A percentile compares a stretch with the other conserved stretches of the same genome.
Conservation (phyloP, 2,329 filamentous ascomycete species). For the Aspergillus thermomutatus region DNA sequence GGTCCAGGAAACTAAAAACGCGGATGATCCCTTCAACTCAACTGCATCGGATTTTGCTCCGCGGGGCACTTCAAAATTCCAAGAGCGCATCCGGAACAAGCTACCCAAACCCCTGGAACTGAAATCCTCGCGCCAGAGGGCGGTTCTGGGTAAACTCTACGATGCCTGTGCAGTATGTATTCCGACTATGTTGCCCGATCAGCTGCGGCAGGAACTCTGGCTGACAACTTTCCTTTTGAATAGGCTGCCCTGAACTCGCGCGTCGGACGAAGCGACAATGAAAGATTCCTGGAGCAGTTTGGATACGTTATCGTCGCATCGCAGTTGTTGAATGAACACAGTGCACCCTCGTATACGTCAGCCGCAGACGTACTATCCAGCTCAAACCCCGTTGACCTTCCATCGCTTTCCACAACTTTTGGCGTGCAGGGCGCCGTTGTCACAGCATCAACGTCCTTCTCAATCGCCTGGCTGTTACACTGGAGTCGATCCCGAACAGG, state of each 20-base stretch:
- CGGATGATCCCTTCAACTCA: conserved; percentile 27
- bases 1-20: conserved; percentile 28
- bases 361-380: conserved; percentile 33
- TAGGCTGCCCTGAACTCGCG: conserved; percentile 35
- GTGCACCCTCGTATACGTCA: conserved; percentile 39
- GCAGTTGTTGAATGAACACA: conserved; percentile 70
- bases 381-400: conserved; percentile 26
- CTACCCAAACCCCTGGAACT: conserved; percentile 48
- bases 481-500: conserved; percentile 62
- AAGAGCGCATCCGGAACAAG: conserved; percentile 47
- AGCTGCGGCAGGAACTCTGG: neutral
- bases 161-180: conserved; percentile 47
- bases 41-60: conserved; percentile 47
- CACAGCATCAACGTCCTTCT: conserved; percentile 61
- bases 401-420: conserved; percentile 44
- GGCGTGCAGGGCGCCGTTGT: conserved; percentile 64
- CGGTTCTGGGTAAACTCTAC: conserved; percentile 40
- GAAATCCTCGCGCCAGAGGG: conserved; percentile 26
- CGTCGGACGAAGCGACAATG: conserved; percentile 73
- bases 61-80: conserved; percentile 48
- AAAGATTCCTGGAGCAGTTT: conserved; percentile 85
- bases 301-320: conserved; percentile 91
- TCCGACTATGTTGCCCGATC: neutral
- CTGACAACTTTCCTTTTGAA: neutral
- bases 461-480: conserved; percentile 64